Evolutionary conservation across 306 rosid genomes (phyloP).

Genomic region (Dryas alaskensis): DNA sequence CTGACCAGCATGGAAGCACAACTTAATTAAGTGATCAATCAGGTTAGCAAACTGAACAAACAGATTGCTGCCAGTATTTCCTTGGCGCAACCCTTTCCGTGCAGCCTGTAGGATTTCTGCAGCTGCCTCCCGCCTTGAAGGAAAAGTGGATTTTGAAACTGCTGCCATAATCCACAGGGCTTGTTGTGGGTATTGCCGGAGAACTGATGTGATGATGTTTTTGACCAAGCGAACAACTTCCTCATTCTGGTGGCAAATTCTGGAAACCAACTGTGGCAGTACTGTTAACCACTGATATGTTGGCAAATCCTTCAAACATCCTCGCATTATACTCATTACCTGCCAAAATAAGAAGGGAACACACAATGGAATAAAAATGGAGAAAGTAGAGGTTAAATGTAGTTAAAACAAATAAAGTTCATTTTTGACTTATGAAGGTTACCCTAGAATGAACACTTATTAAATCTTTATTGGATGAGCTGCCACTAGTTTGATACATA

Average conservation of each 20-base stretch:
- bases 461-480: slow-evolving; percentile 58
- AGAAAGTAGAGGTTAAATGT: slow-evolving; percentile 20
- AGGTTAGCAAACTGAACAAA: slow-evolving; percentile 86
- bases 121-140: slow-evolving; percentile 92
- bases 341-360: slow-evolving; percentile 38
- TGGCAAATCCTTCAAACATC: slow-evolving; percentile 92
- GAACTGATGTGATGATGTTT: slow-evolving; percentile 74
- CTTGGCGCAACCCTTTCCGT: slow-evolving; percentile 63
- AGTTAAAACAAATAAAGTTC: slow-evolving; percentile 26
- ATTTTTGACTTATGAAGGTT: slow-evolving; percentile 9
- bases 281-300: slow-evolving; percentile 91
- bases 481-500: slow-evolving; percentile 63
- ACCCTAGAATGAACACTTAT: slow-evolving; percentile 61
- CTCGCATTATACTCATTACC: slow-evolving; percentile 66
- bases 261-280: slow-evolving; percentile 95
- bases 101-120: slow-evolving; percentile 92
- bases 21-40: slow-evolving; percentile 84
- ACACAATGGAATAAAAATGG: slow-evolving; percentile 21
- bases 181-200: slow-evolving; percentile 82
- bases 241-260: slow-evolving; percentile 93
- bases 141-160: slow-evolving; percentile 89
- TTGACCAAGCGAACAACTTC: slow-evolving; percentile 83
- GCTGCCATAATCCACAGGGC: slow-evolving; percentile 99
- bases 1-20: slow-evolving; percentile 92
- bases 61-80: slow-evolving; percentile 67